These are phyloP conservation scores for Mucor mucedo DNA, from an alignment of 371 early-diverging fungal genomes.

Conservation along the genomic window DNA sequence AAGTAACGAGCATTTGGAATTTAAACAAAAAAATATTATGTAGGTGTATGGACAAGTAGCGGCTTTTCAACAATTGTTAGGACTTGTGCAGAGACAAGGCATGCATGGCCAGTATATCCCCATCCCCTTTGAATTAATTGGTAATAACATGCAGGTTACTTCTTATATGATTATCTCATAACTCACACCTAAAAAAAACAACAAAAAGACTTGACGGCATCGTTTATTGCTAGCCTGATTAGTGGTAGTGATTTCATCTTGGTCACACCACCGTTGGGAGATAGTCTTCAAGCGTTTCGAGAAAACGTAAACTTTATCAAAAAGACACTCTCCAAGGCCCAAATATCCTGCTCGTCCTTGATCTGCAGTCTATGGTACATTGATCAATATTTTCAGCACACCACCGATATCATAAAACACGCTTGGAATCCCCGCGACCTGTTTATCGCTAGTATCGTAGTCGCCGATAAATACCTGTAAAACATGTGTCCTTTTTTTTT, in stretches of 20 bases:
- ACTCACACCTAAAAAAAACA: neutral
- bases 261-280: slow-evolving; percentile 25
- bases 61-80: slow-evolving; percentile 34
- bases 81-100: slow-evolving; percentile 28
- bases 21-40: too few relatives aligned
- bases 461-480: slow-evolving; percentile 50
- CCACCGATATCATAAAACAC: slow-evolving; percentile 22
- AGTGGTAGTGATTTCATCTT: slow-evolving; percentile 36
- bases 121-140: slow-evolving; percentile 60
- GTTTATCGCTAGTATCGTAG: slow-evolving; percentile 45
- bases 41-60: slow-evolving; percentile 39
- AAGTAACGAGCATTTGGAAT: too few relatives aligned
- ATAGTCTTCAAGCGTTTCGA: slow-evolving; percentile 16
- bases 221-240: slow-evolving; percentile 53
- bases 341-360: slow-evolving; percentile 58
- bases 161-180: too few relatives aligned
- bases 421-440: slow-evolving; percentile 38
- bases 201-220: slow-evolving; percentile 52
- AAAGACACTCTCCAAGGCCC: slow-evolving; percentile 54
- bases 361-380: slow-evolving; percentile 60
- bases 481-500: slow-evolving; percentile 3
- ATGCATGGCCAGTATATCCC: slow-evolving; percentile 43
- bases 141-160: too few relatives aligned
- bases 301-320: slow-evolving; percentile 57
- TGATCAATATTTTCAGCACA: slow-evolving; percentile 49